A percentile compares a stretch with the other conserved stretches of the same genome.
phyloP scores from a whole-genome alignment of 768 basidiomycete species.

The Sarcodon aspratus region DNA sequence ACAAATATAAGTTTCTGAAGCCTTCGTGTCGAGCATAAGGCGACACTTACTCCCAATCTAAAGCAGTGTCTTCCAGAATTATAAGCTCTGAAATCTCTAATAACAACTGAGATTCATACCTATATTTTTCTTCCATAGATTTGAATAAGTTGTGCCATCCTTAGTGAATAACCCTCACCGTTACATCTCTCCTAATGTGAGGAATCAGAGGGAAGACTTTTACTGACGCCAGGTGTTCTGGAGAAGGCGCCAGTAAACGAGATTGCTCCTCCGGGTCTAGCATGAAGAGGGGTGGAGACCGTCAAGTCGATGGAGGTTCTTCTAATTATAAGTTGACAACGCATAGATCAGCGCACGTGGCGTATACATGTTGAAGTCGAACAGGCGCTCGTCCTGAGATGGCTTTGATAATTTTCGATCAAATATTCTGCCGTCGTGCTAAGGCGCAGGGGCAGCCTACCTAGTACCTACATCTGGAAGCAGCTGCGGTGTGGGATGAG shows the following conservation, averaged over 20 bases:
- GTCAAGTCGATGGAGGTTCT: too few relatives aligned
- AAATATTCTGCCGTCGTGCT: too few relatives aligned
- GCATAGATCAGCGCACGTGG: too few relatives aligned
- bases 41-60: constrained; percentile 68
- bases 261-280: constrained; percentile 10
- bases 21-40: constrained; percentile 2
- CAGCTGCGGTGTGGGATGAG: too few relatives aligned
- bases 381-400: too few relatives aligned
- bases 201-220: constrained; percentile 79
- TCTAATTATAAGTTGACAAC: too few relatives aligned
- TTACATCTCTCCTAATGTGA: constrained; percentile 56
- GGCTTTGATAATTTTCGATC: too few relatives aligned
- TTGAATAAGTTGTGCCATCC: not conserved
- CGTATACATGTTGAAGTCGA: too few relatives aligned
- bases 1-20: not conserved
- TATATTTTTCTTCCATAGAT: constrained; percentile 14
- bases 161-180: constrained; percentile 31
- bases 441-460: too few relatives aligned
- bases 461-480: too few relatives aligned
- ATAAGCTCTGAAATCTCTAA: not conserved
- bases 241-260: constrained; percentile 38
- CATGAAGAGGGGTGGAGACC: too few relatives aligned
- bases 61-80: constrained; percentile 41
- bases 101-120: constrained; percentile 5
- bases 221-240: constrained; percentile 46